Conservation (phyloP, 2,329 filamentous ascomycete genomes). For the Cladobotryum mycophilum region DNA sequence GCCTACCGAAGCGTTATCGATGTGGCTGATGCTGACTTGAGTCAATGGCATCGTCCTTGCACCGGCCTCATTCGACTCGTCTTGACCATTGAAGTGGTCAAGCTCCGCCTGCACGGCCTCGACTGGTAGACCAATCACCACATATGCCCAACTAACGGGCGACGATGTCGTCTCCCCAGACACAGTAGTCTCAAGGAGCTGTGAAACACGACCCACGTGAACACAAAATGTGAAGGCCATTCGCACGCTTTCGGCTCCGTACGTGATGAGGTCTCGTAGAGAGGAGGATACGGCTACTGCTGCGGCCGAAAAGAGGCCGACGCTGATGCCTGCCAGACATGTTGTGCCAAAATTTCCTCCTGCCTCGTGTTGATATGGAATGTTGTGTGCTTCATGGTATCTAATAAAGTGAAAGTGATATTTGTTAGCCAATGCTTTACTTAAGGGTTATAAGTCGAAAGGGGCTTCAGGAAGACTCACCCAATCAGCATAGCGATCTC, state of each 20-base stretch:
- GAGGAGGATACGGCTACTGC: conserved; percentile 35
- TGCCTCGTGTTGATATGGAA: too few species aligned
- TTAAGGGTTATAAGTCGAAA: too few species aligned
- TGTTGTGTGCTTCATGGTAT: too few species aligned
- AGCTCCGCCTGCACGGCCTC: conserved; percentile 32
- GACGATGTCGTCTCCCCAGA: conserved; percentile 18
- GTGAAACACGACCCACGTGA: conserved; percentile 35
- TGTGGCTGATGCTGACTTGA: conserved; percentile 36
- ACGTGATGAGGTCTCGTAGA: conserved; percentile 32
- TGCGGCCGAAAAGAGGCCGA: conserved; percentile 37
- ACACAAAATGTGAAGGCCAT: conserved; percentile 42
- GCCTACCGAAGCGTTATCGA: conserved; percentile 26
- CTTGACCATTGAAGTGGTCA: conserved; percentile 20
- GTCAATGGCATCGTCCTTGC: neutral
- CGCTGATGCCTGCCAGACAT: conserved; percentile 34
- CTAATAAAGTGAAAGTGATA: too few species aligned
- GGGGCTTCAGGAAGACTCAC: too few species aligned
- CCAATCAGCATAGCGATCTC: too few species aligned
- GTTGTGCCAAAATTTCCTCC: too few species aligned
- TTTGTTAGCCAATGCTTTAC: too few species aligned
- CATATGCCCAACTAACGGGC: conserved; percentile 32
- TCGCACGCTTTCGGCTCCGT: conserved; percentile 36
- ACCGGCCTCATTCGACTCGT: conserved; percentile 15
- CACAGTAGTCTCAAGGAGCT: conserved; percentile 33
- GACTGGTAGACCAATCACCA: conserved; percentile 27